Conservation (phyloP, 2,329 filamentous ascomycete species). For the Cladosporium sp. region DNA sequence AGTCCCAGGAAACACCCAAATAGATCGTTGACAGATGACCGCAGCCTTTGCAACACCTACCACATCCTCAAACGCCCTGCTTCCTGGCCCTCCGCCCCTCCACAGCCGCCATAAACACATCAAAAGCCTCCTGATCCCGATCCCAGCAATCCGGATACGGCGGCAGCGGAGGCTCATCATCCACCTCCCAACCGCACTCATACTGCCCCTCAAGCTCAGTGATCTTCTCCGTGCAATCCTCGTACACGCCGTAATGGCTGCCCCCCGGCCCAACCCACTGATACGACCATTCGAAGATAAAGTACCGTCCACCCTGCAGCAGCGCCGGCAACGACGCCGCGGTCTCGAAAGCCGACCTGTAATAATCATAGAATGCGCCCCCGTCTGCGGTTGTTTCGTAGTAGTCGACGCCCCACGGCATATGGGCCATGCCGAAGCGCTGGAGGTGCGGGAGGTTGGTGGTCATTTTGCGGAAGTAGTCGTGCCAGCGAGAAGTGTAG, state of each 20-base stretch:
- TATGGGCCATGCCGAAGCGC: slow-evolving; percentile 17
- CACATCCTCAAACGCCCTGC: slow-evolving; percentile 12
- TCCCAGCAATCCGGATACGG: slow-evolving; percentile 14
- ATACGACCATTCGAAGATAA: not conserved
- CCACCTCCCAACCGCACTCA: not conserved
- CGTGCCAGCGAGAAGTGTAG: slow-evolving; percentile 19
- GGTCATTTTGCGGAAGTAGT: slow-evolving; percentile 12
- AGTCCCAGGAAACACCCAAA: not conserved
- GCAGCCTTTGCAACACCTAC: too few relatives aligned
- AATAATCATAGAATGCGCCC: not conserved
- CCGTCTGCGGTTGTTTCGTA: not conserved
- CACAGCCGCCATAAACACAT: slow-evolving; percentile 5
- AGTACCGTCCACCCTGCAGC: not conserved
- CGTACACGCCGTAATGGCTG: not conserved
- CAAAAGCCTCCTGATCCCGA: slow-evolving; percentile 10
- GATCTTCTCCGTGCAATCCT: not conserved
- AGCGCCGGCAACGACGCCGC: not conserved
- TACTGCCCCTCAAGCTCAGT: not conserved
- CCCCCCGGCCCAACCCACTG: not conserved
- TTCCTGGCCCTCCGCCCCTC: not conserved
- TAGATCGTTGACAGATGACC: not conserved
- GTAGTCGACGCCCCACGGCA: not conserved
- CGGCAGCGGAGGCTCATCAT: not conserved
- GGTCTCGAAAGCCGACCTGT: not conserved
- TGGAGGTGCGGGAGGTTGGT: slow-evolving; percentile 5